Evolutionary conservation across 345 rosid species (phyloP).

Genomic region (Eucalyptus sideroxylon): DNA sequence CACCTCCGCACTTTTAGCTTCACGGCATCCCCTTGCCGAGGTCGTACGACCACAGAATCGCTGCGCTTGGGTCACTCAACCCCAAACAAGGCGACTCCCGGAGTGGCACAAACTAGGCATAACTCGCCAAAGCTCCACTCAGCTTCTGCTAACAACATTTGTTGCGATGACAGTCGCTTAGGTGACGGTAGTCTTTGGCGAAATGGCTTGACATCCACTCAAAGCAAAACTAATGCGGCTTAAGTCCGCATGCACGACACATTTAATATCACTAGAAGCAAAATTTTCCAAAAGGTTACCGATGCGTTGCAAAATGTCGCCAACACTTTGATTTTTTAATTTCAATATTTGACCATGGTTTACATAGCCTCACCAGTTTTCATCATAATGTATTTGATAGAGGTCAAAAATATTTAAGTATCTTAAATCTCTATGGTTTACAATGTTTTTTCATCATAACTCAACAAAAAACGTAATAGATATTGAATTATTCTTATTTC

Average conservation of each 20-base stretch:
- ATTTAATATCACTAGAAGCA: too few relatives aligned
- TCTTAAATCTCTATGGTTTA: background rate
- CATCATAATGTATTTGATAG: background rate
- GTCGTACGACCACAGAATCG: fast-evolving
- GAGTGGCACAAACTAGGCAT: too few relatives aligned
- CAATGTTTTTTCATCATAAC: background rate
- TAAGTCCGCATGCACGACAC: too few relatives aligned
- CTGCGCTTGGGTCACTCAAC: background rate
- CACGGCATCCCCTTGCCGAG: background rate
- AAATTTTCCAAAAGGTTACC: fast-evolving
- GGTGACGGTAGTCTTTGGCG: too few relatives aligned
- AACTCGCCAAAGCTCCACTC: too few relatives aligned
- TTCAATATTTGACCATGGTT: background rate
- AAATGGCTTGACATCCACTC: too few relatives aligned
- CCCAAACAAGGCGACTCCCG: too few relatives aligned
- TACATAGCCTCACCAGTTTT: background rate
- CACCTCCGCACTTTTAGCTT: background rate
- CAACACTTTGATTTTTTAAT: too few relatives aligned
- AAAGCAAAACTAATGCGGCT: too few relatives aligned
- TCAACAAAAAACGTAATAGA: background rate
- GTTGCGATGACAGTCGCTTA: too few relatives aligned
- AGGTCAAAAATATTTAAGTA: background rate
- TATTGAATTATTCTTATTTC: background rate
- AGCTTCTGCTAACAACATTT: too few relatives aligned
- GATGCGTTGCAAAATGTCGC: background rate